Evolutionary conservation across 805 yeast genomes (phyloP).

Genomic region (Candida anglica): DNA sequence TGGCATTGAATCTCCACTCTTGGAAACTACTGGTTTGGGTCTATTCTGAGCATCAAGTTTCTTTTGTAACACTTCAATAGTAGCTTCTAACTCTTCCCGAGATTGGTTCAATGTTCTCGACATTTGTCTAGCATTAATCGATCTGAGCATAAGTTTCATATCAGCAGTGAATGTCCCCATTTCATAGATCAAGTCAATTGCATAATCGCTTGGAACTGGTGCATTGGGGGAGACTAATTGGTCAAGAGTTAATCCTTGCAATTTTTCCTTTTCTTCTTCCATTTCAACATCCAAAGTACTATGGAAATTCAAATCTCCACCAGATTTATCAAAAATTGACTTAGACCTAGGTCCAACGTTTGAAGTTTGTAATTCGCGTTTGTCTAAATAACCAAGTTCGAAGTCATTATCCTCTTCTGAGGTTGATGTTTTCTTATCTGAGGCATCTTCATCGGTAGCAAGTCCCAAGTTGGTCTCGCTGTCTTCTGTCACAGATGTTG

Average conservation of each 20-base stretch:
- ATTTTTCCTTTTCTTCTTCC: slow-evolving; percentile 11
- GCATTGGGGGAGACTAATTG: slow-evolving; percentile 53
- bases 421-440: neutral
- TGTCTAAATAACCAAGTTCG: slow-evolving; percentile 28
- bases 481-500: neutral
- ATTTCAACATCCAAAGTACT: slow-evolving; percentile 8
- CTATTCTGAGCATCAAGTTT: slow-evolving; percentile 8
- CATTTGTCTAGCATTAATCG: slow-evolving; percentile 53
- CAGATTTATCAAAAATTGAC: slow-evolving; percentile 33
- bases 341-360: slow-evolving; percentile 28
- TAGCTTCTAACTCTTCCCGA: slow-evolving; percentile 20
- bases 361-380: slow-evolving; percentile 10
- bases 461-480: neutral
- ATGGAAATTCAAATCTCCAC: slow-evolving; percentile 2
- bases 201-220: slow-evolving; percentile 50
- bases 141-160: slow-evolving; percentile 56
- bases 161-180: slow-evolving; percentile 60
- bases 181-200: slow-evolving; percentile 60
- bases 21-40: neutral
- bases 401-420: slow-evolving; percentile 13
- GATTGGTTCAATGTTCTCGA: slow-evolving; percentile 31
- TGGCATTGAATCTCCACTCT: neutral
- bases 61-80: slow-evolving; percentile 18
- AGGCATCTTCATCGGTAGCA: slow-evolving; percentile 1
- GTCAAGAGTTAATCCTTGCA: slow-evolving; percentile 44